Evolutionary conservation across 805 yeast genomes (phyloP).

Genomic region (Cyberlindnera sargentensis): DNA sequence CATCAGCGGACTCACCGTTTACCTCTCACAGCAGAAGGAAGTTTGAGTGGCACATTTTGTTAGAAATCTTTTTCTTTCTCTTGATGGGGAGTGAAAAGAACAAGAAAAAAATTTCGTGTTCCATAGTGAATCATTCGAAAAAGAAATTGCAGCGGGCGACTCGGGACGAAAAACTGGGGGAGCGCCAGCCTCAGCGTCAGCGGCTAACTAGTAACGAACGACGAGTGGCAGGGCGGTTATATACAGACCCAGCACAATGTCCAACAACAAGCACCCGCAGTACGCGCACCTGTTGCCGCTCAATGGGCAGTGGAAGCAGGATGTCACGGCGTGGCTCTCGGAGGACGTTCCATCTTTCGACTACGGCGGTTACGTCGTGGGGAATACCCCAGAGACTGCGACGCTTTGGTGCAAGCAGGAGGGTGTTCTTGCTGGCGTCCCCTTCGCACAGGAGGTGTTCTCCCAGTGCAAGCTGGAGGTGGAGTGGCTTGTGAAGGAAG

Average conservation of each 20-base stretch:
- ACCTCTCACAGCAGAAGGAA: not conserved
- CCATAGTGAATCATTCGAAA: no score
- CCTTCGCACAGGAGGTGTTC: constrained; percentile 83
- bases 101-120: no score
- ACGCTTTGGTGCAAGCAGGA: constrained; percentile 72
- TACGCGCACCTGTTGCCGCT: constrained; percentile 58
- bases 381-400: constrained; percentile 62
- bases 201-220: no score
- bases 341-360: constrained; percentile 95
- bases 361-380: constrained; percentile 94
- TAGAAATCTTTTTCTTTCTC: no score
- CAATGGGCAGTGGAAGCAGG: constrained; percentile 76
- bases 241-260: not conserved
- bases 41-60: not conserved
- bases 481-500: constrained; percentile 73
- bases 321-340: constrained; percentile 64
- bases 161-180: no score
- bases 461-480: constrained; percentile 63
- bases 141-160: no score
- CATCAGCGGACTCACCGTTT: not conserved
- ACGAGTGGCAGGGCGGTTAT: no score
- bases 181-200: no score
- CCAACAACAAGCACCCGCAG: constrained; percentile 8
- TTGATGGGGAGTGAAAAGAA: no score
- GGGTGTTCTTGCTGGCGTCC: constrained; percentile 80